Conservation (phyloP, 164 flowering plant species). For the Taxillus chinensis region DNA sequence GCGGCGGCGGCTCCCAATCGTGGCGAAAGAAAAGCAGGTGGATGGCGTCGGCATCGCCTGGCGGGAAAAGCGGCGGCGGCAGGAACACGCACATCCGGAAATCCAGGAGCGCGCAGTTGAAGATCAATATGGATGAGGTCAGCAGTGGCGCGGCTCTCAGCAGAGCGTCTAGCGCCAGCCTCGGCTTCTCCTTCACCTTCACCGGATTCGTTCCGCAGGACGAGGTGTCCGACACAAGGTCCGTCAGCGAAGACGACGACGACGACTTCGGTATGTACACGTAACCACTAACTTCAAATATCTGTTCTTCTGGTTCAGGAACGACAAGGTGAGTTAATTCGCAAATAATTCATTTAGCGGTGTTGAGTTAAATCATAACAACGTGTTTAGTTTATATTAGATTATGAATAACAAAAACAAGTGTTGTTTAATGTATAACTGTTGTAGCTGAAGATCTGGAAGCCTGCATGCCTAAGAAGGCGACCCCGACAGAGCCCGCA, state of each 20-base stretch:
- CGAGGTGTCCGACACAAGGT: slow-evolving; percentile 53
- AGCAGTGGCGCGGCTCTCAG: slow-evolving; percentile 76
- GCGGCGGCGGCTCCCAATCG: slow-evolving; percentile 12
- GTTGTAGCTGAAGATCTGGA: slow-evolving; percentile 73
- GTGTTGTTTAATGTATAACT: too few relatives aligned
- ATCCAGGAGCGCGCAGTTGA: slow-evolving; percentile 77
- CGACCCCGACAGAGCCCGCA: slow-evolving; percentile 69
- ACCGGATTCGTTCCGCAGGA: slow-evolving; percentile 84
- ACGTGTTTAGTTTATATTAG: too few relatives aligned
- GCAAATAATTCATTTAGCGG: too few relatives aligned
- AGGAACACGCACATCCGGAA: slow-evolving; percentile 59
- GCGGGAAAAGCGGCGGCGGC: slow-evolving; percentile 24
- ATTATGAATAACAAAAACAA: too few relatives aligned
- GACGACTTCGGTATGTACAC: slow-evolving; percentile 42
- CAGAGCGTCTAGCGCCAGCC: slow-evolving; percentile 90
- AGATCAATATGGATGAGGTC: slow-evolving; percentile 59
- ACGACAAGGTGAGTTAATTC: too few relatives aligned
- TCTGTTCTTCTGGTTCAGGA: too few relatives aligned
- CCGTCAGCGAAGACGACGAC: slow-evolving; percentile 73
- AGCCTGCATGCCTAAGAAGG: slow-evolving; percentile 36
- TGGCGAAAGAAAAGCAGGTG: slow-evolving; percentile 58
- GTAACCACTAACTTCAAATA: background rate
- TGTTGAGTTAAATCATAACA: too few relatives aligned
- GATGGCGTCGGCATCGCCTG: slow-evolving; percentile 44
- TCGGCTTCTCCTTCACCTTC: slow-evolving; percentile 86